Conservation (phyloP, 306 rosid species). For the Pterocarpus santalinus region DNA sequence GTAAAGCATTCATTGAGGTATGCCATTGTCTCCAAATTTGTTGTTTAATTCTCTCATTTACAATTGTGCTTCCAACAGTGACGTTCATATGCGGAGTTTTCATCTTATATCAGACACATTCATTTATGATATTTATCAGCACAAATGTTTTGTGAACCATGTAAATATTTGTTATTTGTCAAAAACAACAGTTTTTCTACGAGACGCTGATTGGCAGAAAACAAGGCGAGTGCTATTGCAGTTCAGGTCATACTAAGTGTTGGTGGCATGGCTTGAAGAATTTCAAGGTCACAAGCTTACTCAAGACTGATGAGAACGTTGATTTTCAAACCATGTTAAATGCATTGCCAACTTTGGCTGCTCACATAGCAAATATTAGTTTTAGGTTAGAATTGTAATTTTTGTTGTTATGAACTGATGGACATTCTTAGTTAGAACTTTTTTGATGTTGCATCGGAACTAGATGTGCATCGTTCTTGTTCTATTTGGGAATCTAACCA, state of each 20-base stretch:
- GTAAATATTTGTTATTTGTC: neutral
- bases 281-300: slow-evolving; percentile 20
- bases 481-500: no score
- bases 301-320: neutral
- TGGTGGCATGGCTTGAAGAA: slow-evolving; percentile 50
- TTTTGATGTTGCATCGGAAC: no score
- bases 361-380: neutral
- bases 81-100: slow-evolving; percentile 2
- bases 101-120: neutral
- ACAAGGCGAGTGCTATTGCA: slow-evolving; percentile 24
- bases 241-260: slow-evolving; percentile 17
- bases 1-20: slow-evolving; percentile 38
- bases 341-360: neutral
- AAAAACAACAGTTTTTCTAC: slow-evolving; percentile 34
- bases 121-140: slow-evolving; percentile 1
- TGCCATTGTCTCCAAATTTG: slow-evolving; percentile 1
- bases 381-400: slow-evolving; percentile 27
- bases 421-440: neutral
- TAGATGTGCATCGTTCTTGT: no score
- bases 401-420: neutral
- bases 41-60: neutral
- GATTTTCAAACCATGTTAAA: slow-evolving; percentile 34
- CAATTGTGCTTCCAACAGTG: neutral
- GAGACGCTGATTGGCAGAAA: slow-evolving; percentile 25
- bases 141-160: neutral